These are phyloP conservation scores for Trichoderma simmonsii DNA, from an alignment of 2,329 filamentous ascomycete species.

Conservation along the genomic window DNA sequence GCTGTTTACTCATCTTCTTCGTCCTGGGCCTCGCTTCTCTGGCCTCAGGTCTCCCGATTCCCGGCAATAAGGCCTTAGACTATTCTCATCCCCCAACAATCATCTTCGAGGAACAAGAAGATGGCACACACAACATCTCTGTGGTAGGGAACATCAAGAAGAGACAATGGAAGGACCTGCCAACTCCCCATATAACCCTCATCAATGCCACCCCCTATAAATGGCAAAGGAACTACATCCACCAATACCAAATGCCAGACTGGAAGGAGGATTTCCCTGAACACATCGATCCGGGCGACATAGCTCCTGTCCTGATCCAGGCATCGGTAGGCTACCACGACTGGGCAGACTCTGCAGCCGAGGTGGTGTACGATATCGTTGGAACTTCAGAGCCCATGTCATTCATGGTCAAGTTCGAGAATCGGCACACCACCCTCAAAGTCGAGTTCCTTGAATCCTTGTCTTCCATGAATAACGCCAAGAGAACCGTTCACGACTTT, in stretches of 20 bases:
- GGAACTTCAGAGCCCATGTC: constrained; percentile 28
- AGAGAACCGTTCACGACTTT: constrained; percentile 20
- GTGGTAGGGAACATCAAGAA: background rate
- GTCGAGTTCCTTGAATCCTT: constrained; percentile 27
- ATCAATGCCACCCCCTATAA: constrained; percentile 36
- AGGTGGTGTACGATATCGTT: constrained; percentile 30
- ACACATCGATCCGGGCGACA: constrained; percentile 29
- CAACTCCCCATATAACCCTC: constrained; percentile 23
- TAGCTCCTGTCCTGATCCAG: constrained; percentile 15
- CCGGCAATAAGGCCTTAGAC: background rate
- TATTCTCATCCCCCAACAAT: background rate
- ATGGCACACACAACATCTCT: background rate
- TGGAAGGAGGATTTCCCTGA: constrained; percentile 27
- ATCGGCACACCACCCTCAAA: constrained; percentile 14
- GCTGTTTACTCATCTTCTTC: background rate
- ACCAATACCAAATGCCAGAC: constrained; percentile 22
- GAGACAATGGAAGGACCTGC: constrained; percentile 12
- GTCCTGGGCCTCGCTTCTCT: background rate
- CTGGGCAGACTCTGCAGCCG: constrained; percentile 26
- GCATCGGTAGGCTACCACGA: background rate
- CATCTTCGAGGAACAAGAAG: background rate
- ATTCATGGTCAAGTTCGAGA: constrained; percentile 28
- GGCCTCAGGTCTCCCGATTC: background rate
- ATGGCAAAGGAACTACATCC: constrained; percentile 25
- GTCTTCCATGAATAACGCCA: constrained; percentile 23